A percentile compares a stretch with the other conserved stretches of the same genome.
Evolutionary conservation across 768 basidiomycete genomes (phyloP).

Genomic region (Saitozyma podzolica): DNA sequence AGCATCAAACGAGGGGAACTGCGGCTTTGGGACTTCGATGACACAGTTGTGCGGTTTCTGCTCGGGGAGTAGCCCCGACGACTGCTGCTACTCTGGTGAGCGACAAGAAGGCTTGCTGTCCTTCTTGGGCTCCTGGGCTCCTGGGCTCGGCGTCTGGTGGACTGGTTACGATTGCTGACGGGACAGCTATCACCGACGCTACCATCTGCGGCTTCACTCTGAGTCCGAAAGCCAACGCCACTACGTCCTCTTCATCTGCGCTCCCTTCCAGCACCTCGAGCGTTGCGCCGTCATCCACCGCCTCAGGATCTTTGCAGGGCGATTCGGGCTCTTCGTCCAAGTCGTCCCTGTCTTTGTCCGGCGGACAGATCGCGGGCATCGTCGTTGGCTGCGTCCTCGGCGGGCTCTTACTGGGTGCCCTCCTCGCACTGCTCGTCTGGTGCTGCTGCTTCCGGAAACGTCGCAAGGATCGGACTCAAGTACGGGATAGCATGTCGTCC

Average conservation of each 20-base stretch:
- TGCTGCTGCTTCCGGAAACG: constrained; percentile 18
- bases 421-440: constrained; percentile 28
- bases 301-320: constrained; percentile 11
- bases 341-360: constrained; percentile 9
- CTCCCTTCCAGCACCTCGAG: not conserved
- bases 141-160: not conserved
- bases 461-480: constrained; percentile 1
- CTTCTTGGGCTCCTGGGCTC: too few species aligned
- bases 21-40: constrained; percentile 37
- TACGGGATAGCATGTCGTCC: constrained; percentile 16
- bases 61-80: constrained; percentile 31
- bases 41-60: constrained; percentile 43
- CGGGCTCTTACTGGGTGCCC: constrained; percentile 41
- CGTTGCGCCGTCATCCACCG: constrained; percentile 9
- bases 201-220: constrained; percentile 43
- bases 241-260: constrained; percentile 7
- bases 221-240: constrained; percentile 16
- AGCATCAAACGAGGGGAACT: constrained; percentile 42
- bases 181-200: constrained; percentile 39
- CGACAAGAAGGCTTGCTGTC: not conserved
- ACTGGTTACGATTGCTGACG: not conserved
- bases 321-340: not conserved
- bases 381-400: constrained; percentile 46
- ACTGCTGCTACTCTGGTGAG: constrained; percentile 42
- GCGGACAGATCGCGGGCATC: constrained; percentile 44